Conservation (phyloP, 768 basidiomycete genomes). For the Gymnopilus junonius region DNA sequence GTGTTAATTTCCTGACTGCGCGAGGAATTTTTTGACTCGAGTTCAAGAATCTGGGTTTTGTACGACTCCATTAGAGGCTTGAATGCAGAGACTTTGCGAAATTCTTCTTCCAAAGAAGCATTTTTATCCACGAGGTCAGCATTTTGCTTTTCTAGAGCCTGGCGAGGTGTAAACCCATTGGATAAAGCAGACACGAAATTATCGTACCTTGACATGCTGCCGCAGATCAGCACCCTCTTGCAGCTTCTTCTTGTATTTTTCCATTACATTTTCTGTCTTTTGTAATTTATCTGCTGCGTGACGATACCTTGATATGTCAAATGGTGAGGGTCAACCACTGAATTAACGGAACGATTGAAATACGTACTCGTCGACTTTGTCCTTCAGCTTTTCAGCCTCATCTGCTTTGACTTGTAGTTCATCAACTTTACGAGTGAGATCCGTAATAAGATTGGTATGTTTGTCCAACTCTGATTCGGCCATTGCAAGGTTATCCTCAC, state of each 20-base stretch:
- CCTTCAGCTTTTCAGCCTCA: constrained; percentile 81
- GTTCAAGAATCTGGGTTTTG: constrained; percentile 81
- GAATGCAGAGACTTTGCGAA: constrained; percentile 82
- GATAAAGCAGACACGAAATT: constrained; percentile 7
- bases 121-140: constrained; percentile 91
- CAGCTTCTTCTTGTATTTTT: constrained; percentile 98
- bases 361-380: constrained; percentile 92
- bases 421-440: constrained; percentile 78
- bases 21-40: constrained; percentile 72
- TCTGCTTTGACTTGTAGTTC: constrained; percentile 82
- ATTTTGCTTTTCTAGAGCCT: constrained; percentile 94
- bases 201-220: constrained; percentile 77
- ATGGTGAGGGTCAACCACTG: neutral
- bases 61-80: constrained; percentile 93
- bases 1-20: constrained; percentile 75
- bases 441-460: constrained; percentile 67
- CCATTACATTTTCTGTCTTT: constrained; percentile 97
- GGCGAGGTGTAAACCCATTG: constrained; percentile 1
- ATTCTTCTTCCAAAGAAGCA: constrained; percentile 90
- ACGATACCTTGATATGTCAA: constrained; percentile 64
- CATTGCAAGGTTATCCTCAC: constrained; percentile 87
- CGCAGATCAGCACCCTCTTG: constrained; percentile 92
- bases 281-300: constrained; percentile 91
- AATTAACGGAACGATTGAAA: too few species aligned
- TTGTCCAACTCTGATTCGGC: constrained; percentile 86